Base-by-base conservation (phyloP, 306 rosid species). In the Ammopiptanthus mongolicus region DNA sequence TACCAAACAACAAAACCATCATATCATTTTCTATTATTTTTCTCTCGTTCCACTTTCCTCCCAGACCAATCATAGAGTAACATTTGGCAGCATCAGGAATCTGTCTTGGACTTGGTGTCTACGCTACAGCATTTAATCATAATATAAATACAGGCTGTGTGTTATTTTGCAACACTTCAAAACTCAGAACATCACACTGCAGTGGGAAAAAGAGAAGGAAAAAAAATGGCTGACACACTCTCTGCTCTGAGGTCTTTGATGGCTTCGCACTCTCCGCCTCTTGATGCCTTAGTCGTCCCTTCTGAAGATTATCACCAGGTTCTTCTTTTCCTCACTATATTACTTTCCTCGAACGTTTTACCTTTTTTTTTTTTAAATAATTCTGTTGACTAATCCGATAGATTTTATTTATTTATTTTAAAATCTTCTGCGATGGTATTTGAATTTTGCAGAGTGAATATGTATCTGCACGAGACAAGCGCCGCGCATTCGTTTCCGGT, bases 261-360 rank as follows among this genome's bases (percentile, higher is more conserved):
- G 96, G 85, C 88, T 69, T 86, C 96, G 19, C 93, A 96, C 91
- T 82, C 87, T 74, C 99, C 99, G 2, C 90, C 96, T 14, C 96
- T 96, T 3, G 84, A 85, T 58, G 99, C 99, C 50, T 86, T 96
- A 51, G 84, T 92, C 4, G 96, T 96, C 0, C 99, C 99, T 17
- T 96, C 99, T 5, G 98, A 96, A 85, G 99, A 96, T 78, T 90
- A 90, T 82, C 99, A 96, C 28, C 99, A 92, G 97, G 99, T 95
- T 18, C 46, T 1, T 29, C 60, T 6, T 22, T 61, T 34, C 28
- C 6, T 67, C n/a, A n/a, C n/a, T n/a, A n/a, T n/a, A n/a, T n/a
- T n/a, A n/a, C 69, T 37, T 4, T 3, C 61, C 67, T 69, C 36
- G 19, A 37, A 48, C 25, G 0, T 50, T 17, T 31, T 64, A 58